Base-by-base conservation (phyloP, 371 early-diverging fungal species). In the Smittium mucronatum region DNA sequence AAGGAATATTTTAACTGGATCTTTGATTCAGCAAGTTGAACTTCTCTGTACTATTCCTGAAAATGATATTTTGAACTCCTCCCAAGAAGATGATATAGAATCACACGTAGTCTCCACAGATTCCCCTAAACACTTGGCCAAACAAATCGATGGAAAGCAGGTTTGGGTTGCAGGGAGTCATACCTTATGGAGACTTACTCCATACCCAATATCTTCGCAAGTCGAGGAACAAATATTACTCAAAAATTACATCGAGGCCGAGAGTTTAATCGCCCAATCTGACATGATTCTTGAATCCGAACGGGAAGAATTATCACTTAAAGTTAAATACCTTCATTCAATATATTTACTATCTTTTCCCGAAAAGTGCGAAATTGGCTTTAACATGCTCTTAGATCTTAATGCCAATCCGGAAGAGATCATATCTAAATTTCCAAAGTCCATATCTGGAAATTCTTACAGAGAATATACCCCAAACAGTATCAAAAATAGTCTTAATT, bases 131-230 rank as follows among this genome's bases (percentile, higher is more conserved):
- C 65, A 84, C 34, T 83, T 86, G 11, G 76, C 81, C 28, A 78
- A 87, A 57, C 77, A 90, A 36, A 82, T 84, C 57, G 83, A 87
- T 75, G 85, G 91, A 69, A 84, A 87, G 71, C 82, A 89, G 11
- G 84, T 93, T 30, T 90, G 89, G 74, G 87, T 93, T 28, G 86
- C 93, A 2, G 93, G 89, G 64, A 69, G 74, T 8, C 83, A 82
- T 28, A 88, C 88, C 36, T 86, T 94, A 1, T 95, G 93, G 90
- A 85, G 94, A 31, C 82, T 94, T 8, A 83, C 92, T 16, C 92
- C 93, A 0, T 81, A 85, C 60, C 93, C 91, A 70, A 93, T 94
- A 68, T 89, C 91, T 25, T 88, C 90, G 34, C 96, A 95, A 81
- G 93, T 90, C 73, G 69, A 93, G 66, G 89, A 92, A 67, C 78